Conservation (phyloP, 768 basidiomycete genomes). For the Auriscalpium orientale region DNA sequence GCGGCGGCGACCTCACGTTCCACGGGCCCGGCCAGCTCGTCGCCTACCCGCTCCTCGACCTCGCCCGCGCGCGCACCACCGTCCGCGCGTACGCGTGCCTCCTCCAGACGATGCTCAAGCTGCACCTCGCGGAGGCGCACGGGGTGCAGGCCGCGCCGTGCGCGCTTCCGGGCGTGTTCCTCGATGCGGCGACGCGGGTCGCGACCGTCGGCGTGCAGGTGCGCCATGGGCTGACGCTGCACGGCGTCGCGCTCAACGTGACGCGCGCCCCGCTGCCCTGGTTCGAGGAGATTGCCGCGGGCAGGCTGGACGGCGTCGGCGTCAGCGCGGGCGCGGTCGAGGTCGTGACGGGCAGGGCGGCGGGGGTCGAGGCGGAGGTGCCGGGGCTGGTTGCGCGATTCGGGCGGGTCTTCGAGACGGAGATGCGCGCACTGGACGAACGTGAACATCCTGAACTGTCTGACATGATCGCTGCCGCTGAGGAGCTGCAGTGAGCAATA, state of each 20-base stretch:
- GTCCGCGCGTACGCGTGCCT: slow-evolving; percentile 80
- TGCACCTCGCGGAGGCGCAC: slow-evolving; percentile 53
- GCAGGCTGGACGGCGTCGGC: slow-evolving; percentile 73
- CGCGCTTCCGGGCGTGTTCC: slow-evolving; percentile 87
- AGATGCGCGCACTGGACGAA: slow-evolving; percentile 12
- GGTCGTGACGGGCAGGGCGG: slow-evolving; percentile 28
- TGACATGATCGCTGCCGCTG: too few species aligned
- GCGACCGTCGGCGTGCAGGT: slow-evolving; percentile 97
- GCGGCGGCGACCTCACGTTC: slow-evolving; percentile 93
- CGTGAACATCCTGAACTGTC: background rate
- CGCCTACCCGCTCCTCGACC: slow-evolving; percentile 89
- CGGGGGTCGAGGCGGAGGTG: slow-evolving; percentile 47
- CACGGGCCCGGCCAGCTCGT: slow-evolving; percentile 97
- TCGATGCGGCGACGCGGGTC: slow-evolving; percentile 71
- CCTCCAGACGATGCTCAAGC: slow-evolving; percentile 65
- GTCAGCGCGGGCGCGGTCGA: slow-evolving; percentile 59
- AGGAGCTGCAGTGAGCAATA: too few species aligned
- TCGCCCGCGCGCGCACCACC: slow-evolving; percentile 66
- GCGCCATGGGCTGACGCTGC: slow-evolving; percentile 86
- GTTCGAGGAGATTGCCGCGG: slow-evolving; percentile 87
- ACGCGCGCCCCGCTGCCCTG: slow-evolving; percentile 73
- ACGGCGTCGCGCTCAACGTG: slow-evolving; percentile 92
- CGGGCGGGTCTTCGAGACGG: slow-evolving; percentile 20
- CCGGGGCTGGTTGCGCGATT: slow-evolving; percentile 31
- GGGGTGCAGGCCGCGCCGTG: slow-evolving; percentile 48